Conservation (phyloP, 2,329 filamentous ascomycete species). For the Ilyonectria mors-panacis region DNA sequence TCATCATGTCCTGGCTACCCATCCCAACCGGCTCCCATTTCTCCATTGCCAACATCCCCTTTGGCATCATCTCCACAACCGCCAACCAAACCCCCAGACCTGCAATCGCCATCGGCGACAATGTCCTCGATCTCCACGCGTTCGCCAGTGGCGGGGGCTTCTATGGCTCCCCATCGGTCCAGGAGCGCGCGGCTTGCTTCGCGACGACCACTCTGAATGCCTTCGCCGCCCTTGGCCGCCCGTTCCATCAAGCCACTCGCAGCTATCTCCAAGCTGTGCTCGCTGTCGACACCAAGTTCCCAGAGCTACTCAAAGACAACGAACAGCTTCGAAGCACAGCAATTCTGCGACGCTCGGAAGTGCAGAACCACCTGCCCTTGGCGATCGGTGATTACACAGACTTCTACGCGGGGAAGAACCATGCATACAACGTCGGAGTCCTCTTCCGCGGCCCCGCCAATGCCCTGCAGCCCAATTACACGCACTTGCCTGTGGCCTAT, state of each 20-base stretch:
- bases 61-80: conserved; percentile 82
- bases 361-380: conserved; percentile 81
- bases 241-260: conserved; percentile 79
- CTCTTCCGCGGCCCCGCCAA: conserved; percentile 82
- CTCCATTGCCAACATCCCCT: conserved; percentile 83
- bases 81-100: conserved; percentile 70
- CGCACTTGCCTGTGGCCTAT: conserved; percentile 84
- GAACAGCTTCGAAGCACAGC: conserved; percentile 48
- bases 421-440: conserved; percentile 79
- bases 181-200: conserved; percentile 48
- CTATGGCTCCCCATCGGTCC: conserved; percentile 42
- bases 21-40: conserved; percentile 53
- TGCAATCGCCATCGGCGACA: conserved; percentile 80
- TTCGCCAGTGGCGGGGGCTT: conserved; percentile 68
- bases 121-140: conserved; percentile 77
- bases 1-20: conserved; percentile 50
- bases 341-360: conserved; percentile 56
- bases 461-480: conserved; percentile 86
- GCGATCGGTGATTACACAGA: conserved; percentile 87
- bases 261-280: conserved; percentile 76
- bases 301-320: conserved; percentile 55
- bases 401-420: conserved; percentile 85
- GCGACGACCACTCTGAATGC: conserved; percentile 49
- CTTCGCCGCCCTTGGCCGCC: conserved; percentile 70
- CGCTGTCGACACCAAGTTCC: conserved; percentile 65